These are phyloP conservation scores for Cryptosporidium viatorum DNA, from an alignment of 169 alveolate species.

Conservation along the genomic window DNA sequence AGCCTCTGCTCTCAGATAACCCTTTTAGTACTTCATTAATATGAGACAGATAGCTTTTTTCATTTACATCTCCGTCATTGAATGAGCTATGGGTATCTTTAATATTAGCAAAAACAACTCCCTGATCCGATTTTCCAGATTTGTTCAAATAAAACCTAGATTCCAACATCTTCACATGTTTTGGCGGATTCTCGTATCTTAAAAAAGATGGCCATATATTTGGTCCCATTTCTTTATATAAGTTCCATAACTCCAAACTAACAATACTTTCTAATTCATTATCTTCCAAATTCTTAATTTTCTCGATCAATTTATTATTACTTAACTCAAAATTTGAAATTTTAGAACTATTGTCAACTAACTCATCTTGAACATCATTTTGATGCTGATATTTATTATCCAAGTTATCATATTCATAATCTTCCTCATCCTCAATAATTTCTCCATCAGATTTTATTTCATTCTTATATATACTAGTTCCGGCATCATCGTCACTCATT, in stretches of 20 bases:
- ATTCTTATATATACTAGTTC: background rate
- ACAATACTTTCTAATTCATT: slow-evolving; percentile 14
- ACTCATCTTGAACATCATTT: background rate
- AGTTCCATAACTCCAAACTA: slow-evolving; percentile 46
- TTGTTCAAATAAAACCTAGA: slow-evolving; percentile 33
- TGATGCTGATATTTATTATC: background rate
- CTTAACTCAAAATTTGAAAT: background rate
- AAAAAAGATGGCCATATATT: slow-evolving; percentile 70
- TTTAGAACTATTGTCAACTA: background rate
- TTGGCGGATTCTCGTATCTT: slow-evolving; percentile 73
- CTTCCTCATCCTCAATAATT: background rate
- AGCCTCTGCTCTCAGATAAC: background rate
- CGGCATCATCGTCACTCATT: background rate
- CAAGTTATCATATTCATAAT: background rate
- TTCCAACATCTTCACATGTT: slow-evolving; percentile 33
- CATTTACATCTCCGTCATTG: background rate
- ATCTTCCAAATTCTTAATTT: slow-evolving; percentile 17
- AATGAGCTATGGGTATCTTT: background rate
- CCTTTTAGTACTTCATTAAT: slow-evolving; percentile 7
- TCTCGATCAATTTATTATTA: background rate
- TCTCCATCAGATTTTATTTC: background rate
- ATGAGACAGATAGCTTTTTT: background rate
- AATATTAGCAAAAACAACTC: background rate
- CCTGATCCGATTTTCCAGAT: background rate
- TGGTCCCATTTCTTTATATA: slow-evolving; percentile 53